Evolutionary conservation across 208 protist genomes (phyloP).

Genomic region (Porcisia hertigi): DNA sequence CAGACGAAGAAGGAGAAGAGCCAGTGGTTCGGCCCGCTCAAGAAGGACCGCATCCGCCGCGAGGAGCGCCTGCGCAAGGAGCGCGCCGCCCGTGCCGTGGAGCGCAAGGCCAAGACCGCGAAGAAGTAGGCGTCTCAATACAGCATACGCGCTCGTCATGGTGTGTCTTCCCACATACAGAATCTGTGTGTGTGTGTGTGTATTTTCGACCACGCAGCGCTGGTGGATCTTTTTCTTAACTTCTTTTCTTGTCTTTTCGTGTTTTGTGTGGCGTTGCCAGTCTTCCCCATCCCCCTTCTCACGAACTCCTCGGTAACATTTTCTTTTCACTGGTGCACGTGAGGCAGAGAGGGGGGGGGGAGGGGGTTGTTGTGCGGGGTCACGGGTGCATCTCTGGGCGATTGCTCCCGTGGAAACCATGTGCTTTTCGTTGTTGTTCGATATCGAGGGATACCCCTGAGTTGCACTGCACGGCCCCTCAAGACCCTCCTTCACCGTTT

Average conservation of each 20-base stretch:
- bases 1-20: constrained; percentile 98
- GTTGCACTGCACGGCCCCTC: not conserved
- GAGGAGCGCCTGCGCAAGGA: constrained; percentile 87
- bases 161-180: not conserved
- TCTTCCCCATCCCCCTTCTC: too few species aligned
- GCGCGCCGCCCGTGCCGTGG: constrained; percentile 73
- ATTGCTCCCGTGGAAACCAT: not conserved
- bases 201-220: too few species aligned
- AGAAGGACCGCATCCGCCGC: constrained; percentile 91
- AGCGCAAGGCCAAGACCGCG: constrained; percentile 66
- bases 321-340: too few species aligned
- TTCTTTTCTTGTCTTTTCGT: too few species aligned
- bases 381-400: not conserved
- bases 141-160: not conserved
- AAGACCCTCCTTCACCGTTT: too few species aligned
- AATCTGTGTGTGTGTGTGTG: not conserved
- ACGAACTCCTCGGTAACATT: too few species aligned
- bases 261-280: too few species aligned
- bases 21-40: constrained; percentile 96
- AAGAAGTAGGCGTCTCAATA: constrained; percentile 25
- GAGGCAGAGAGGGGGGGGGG: too few species aligned
- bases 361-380: not conserved
- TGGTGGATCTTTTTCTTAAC: too few species aligned
- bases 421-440: not conserved
- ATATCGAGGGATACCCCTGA: not conserved